Evolutionary conservation across 495 filamentous ascomycete species (phyloP).

Genomic region (Extremus antarcticus): DNA sequence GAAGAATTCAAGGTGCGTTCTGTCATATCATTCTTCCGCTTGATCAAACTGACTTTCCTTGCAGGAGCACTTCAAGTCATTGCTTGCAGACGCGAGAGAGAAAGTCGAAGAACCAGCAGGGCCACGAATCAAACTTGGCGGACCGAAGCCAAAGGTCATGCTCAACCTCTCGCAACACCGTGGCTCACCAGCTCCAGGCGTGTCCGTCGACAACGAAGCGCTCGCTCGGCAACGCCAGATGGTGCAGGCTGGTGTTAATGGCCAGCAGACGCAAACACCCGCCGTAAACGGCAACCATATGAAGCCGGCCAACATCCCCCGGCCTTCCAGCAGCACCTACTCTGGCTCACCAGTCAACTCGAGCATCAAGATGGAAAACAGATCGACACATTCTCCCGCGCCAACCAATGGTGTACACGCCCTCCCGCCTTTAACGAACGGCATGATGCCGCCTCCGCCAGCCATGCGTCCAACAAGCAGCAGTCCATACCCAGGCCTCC

Average conservation of each 20-base stretch:
- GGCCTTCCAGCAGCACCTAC: slow-evolving; percentile 15
- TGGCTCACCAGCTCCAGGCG: slow-evolving; percentile 23
- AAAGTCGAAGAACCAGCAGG: slow-evolving; percentile 49
- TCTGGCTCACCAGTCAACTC: slow-evolving; percentile 19
- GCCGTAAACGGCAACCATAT: slow-evolving; percentile 11
- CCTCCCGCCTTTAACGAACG: slow-evolving; percentile 8
- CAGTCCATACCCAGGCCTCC: slow-evolving; percentile 24
- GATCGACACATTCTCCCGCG: slow-evolving; percentile 23
- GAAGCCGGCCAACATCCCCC: slow-evolving; percentile 14
- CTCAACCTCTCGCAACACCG: slow-evolving; percentile 17
- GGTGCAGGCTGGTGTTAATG: slow-evolving; percentile 37
- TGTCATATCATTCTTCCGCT: not conserved
- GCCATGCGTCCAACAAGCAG: slow-evolving; percentile 25
- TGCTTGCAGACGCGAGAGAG: slow-evolving; percentile 56
- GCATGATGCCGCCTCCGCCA: slow-evolving; percentile 35
- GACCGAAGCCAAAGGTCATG: slow-evolving; percentile 19
- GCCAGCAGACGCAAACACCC: slow-evolving; percentile 26
- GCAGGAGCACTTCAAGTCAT: slow-evolving; percentile 46
- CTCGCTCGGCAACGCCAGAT: slow-evolving; percentile 38
- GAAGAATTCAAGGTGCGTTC: slow-evolving; percentile 59
- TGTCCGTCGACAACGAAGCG: slow-evolving; percentile 42
- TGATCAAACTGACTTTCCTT: not conserved
- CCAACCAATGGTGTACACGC: slow-evolving; percentile 21
- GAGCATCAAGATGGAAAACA: slow-evolving; percentile 26
- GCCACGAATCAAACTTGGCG: slow-evolving; percentile 58